phyloP scores from a whole-genome alignment of 495 filamentous ascomycete genomes.

The Penicillium angulare region DNA sequence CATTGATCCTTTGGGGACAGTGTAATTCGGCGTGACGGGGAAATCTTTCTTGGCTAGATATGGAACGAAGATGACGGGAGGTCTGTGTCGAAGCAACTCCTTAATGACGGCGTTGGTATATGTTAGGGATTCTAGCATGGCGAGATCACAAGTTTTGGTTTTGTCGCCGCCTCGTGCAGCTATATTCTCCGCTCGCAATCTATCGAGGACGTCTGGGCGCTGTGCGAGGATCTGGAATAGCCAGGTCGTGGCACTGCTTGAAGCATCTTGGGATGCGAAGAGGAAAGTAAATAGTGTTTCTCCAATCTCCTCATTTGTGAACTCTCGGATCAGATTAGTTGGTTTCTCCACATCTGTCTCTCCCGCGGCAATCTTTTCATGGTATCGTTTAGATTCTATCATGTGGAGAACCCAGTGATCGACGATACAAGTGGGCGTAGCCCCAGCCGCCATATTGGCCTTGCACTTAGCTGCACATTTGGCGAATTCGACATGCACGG shows the following conservation, averaged over 20 bases:
- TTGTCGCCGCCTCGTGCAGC: conserved; percentile 69
- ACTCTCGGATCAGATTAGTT: conserved; percentile 71
- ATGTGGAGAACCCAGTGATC: conserved; percentile 85
- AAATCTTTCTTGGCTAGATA: conserved; percentile 88
- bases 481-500: conserved; percentile 80
- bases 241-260: conserved; percentile 86
- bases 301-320: conserved; percentile 84
- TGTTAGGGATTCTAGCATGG: conserved; percentile 79
- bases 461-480: conserved; percentile 86
- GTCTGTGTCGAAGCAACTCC: conserved; percentile 87
- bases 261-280: conserved; percentile 94
- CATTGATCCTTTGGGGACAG: conserved; percentile 87
- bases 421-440: conserved; percentile 79
- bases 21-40: conserved; percentile 80
- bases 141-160: conserved; percentile 63
- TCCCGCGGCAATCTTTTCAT: conserved; percentile 61
- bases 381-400: conserved; percentile 72
- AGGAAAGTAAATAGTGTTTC: conserved; percentile 94
- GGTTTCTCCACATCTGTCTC: conserved; percentile 71
- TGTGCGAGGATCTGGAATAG: conserved; percentile 89
- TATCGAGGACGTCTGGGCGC: conserved; percentile 79
- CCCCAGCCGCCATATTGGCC: conserved; percentile 80
- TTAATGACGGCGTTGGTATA: conserved; percentile 88
- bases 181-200: conserved; percentile 81
- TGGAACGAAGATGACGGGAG: conserved; percentile 94